These are phyloP conservation scores for Naganishia albida DNA, from an alignment of 1,284 basidiomycete species.

Conservation along the genomic window DNA sequence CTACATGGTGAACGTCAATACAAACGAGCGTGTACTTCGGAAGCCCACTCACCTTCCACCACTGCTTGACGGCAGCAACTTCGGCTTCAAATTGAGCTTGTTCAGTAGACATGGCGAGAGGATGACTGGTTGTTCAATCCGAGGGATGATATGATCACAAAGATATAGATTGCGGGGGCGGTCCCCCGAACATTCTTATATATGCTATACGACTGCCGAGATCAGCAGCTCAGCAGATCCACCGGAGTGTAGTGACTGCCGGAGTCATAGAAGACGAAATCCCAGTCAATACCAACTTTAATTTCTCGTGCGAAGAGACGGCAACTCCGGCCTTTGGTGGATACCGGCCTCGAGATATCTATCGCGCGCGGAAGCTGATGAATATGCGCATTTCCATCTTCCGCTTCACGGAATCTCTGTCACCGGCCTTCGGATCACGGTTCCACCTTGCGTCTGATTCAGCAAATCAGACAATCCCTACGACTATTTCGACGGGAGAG, in stretches of 20 bases:
- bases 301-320: slow-evolving; percentile 22
- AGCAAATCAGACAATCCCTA: too few relatives aligned
- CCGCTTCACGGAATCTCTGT: not conserved
- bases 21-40: not conserved
- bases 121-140: not conserved
- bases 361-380: too few relatives aligned
- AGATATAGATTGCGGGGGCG: not conserved
- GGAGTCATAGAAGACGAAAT: slow-evolving; percentile 15
- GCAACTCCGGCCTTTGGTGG: slow-evolving; percentile 26
- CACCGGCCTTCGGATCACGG: not conserved
- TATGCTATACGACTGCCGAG: not conserved
- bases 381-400: not conserved
- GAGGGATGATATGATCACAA: not conserved
- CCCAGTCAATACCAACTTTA: slow-evolving; percentile 3
- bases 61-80: slow-evolving; percentile 79
- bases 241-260: slow-evolving; percentile 8
- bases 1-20: too few relatives aligned
- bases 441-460: not conserved
- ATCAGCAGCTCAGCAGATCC: not conserved
- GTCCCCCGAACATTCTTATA: slow-evolving; percentile 6
- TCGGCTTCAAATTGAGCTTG: slow-evolving; percentile 69
- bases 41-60: slow-evolving; percentile 75
- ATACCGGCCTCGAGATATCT: slow-evolving; percentile 23
- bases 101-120: slow-evolving; percentile 41
- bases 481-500: too few relatives aligned